Conservation (phyloP, 305 asterid genomes). For the Solanum hybrid region DNA sequence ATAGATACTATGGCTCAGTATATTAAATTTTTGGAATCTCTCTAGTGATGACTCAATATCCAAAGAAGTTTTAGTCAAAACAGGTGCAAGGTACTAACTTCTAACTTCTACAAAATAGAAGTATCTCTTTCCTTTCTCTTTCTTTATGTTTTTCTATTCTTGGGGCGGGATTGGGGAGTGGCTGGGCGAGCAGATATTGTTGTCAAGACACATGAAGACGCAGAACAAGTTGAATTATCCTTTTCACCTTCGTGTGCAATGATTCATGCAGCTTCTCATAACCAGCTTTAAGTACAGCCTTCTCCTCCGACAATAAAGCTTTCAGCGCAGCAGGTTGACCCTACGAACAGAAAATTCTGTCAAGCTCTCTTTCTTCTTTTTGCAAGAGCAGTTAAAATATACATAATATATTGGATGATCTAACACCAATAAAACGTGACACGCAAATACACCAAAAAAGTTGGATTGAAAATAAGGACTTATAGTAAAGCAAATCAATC, state of each 20-base stretch:
- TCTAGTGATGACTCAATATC: neutral
- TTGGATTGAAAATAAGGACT: neutral
- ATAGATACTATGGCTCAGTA: neutral
- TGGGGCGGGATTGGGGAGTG: neutral
- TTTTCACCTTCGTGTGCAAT: conserved; percentile 44
- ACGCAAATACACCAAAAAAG: neutral
- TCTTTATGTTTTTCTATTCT: neutral
- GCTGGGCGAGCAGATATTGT: neutral
- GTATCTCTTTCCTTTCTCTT: neutral
- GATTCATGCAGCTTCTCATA: conserved; percentile 76
- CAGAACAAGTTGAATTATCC: neutral
- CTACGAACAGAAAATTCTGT: conserved; percentile 25
- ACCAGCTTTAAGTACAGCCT: conserved; percentile 77
- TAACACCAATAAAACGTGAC: neutral
- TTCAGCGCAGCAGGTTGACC: conserved; percentile 59
- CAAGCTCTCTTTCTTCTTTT: neutral
- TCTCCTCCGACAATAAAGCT: conserved; percentile 71
- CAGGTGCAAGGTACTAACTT: neutral
- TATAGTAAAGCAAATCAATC: neutral
- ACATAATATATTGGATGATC: neutral
- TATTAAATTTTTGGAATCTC: neutral
- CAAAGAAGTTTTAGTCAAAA: neutral
- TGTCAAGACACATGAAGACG: neutral
- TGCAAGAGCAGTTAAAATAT: neutral
- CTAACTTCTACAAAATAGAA: neutral